Percentiles rank a stretch among this genome's conserved stretches.
Conservation (phyloP, 176 grass and related monocot species). For the Juncus inflexus region DNA sequence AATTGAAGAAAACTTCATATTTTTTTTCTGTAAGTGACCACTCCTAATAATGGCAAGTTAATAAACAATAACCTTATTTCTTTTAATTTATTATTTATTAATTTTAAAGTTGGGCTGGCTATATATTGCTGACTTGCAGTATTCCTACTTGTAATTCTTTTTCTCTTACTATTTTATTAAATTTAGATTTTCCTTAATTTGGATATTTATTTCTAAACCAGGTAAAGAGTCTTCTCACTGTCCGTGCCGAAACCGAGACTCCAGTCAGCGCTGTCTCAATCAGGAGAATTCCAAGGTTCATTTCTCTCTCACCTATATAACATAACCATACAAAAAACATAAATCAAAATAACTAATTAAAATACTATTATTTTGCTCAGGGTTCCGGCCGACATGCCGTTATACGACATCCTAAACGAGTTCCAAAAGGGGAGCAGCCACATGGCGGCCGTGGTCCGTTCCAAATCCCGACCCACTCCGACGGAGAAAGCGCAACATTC, state of each 20-base stretch:
- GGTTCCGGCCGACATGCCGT: conserved; percentile 96
- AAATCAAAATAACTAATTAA: conserved; percentile 2
- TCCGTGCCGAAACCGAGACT: conserved; percentile 98
- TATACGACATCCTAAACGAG: conserved; percentile 99
- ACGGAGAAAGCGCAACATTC: conserved; percentile 24
- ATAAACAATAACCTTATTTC: no score
- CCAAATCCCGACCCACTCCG: conserved; percentile 47
- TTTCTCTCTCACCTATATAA: conserved; percentile 1
- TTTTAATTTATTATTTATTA: neutral
- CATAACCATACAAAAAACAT: neutral
- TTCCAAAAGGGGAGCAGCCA: conserved; percentile 99
- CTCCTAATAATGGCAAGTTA: no score
- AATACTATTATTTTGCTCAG: conserved; percentile 40
- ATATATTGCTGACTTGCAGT: conserved; percentile 14
- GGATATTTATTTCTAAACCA: conserved; percentile 29
- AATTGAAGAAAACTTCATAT: conserved; percentile 5
- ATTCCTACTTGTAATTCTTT: conserved; percentile 1
- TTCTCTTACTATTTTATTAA: neutral
- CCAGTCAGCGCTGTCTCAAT: conserved; percentile 99
- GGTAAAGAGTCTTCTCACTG: conserved; percentile 99
- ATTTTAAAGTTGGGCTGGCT: conserved; percentile 3
- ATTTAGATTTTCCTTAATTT: conserved; percentile 22
- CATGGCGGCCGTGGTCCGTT: conserved; percentile 97
- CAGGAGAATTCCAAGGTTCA: conserved; percentile 95
- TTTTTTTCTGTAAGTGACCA: neutral